Evolutionary conservation across 345 rosid genomes (phyloP), one percentile per base, ranked within the genome.

Genomic region (Citrus maxima): DNA sequence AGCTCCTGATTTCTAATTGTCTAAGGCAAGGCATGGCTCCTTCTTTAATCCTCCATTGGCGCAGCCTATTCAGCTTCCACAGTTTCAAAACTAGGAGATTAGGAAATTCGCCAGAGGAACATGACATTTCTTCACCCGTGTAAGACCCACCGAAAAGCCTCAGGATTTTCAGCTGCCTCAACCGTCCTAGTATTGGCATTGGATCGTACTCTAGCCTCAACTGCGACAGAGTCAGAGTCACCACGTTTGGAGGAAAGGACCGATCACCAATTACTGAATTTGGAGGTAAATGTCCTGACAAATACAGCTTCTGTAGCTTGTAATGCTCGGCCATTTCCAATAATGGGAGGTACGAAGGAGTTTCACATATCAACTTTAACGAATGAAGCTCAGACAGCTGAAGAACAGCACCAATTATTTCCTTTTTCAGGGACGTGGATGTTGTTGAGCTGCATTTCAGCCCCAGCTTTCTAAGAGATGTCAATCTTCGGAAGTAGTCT

Each of bases 61-160:
- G 49, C 65, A 85, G 68, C 38, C 19, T 3, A 10, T 30, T 2
- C 1, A 88, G 85, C 87, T 65, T 81, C 87, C 90, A 88, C 75
- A 85, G 30, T 72, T 84, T 85, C 69, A 85, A 65, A 35, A 74
- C 82, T 24, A 75, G 81, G 62, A 88, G 88, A 10, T 67, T 9
- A 1, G 71, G 85, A 74, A 88, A 88, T n/a, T 61, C 79, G 4
- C n/a, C 22, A 0, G 0, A 21, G 22, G 18, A 0, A 24, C 80
- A 82, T 28, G 46, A 74, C 83, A 88, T 82, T 19, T 37, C 0
- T 30, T 22, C 12, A 27, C 86, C 86, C 5, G 7, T 2, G 37
- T 82, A 84, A 24, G 90, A 88, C 0, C 24, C 12, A 75, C 75
- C 84, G 46, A 82, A 51, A 18, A 86, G 90, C 69, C 85, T 81